Percentiles rank a stretch among this genome's conserved stretches.
phyloP scores from a whole-genome alignment of 768 basidiomycete genomes.

The Mycena floridula region DNA sequence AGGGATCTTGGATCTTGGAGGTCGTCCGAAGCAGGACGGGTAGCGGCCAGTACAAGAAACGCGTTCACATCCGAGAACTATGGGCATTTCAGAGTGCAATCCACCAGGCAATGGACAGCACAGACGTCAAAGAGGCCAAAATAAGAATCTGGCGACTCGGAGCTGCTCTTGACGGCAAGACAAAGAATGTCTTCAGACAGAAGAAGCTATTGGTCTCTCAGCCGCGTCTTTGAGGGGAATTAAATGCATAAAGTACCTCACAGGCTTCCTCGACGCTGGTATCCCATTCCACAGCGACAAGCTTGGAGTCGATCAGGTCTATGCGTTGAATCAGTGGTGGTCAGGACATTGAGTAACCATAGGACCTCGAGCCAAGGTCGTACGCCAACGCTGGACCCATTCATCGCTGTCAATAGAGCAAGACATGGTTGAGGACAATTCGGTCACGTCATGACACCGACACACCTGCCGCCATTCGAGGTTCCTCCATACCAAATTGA shows the following conservation, averaged over 20 bases:
- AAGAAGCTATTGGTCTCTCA: conserved; percentile 18
- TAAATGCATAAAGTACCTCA: conserved; percentile 41
- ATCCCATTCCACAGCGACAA: conserved; percentile 63
- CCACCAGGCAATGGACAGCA: neutral
- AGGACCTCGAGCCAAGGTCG: conserved; percentile 52
- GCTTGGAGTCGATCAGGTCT: conserved; percentile 69
- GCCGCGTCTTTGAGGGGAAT: neutral
- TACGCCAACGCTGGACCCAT: conserved; percentile 57
- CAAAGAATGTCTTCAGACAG: conserved; percentile 59
- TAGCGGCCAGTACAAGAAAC: conserved; percentile 80
- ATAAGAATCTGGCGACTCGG: conserved; percentile 14
- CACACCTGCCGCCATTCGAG: conserved; percentile 35
- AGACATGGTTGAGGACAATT: neutral
- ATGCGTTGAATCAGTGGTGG: neutral
- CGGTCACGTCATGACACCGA: conserved; percentile 32
- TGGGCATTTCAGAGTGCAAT: neutral
- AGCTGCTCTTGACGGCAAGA: conserved; percentile 47
- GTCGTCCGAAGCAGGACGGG: conserved; percentile 65
- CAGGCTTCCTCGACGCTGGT: conserved; percentile 79
- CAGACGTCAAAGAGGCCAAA: conserved; percentile 75
- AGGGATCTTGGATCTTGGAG: conserved; percentile 53
- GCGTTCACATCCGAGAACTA: conserved; percentile 86
- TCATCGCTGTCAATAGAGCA: neutral
- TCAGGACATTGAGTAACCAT: neutral
- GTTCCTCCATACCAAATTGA: conserved; percentile 60